Conservation (phyloP, 345 rosid genomes). For the Cochlearia excelsa region DNA sequence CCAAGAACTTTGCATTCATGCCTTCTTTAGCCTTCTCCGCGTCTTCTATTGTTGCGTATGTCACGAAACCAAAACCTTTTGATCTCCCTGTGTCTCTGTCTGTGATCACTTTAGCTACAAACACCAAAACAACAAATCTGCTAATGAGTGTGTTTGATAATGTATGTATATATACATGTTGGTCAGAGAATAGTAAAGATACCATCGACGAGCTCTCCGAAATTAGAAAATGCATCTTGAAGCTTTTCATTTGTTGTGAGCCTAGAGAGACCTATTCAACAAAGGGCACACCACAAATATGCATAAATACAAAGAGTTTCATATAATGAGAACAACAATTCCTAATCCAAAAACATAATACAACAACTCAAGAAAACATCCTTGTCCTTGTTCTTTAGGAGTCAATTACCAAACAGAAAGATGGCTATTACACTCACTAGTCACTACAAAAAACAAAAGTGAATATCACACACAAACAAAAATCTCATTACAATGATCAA, state of each 20-base stretch:
- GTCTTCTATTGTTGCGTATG: constrained; percentile 65
- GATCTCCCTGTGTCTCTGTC: constrained; percentile 74
- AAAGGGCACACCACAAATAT: background rate
- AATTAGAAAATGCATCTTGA: constrained; percentile 67
- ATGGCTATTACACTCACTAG: too few relatives aligned
- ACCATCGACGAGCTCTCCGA: constrained; percentile 78
- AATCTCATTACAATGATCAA: too few relatives aligned
- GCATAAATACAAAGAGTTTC: background rate
- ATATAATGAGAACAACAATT: background rate
- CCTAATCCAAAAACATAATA: background rate
- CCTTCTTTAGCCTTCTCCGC: constrained; percentile 84
- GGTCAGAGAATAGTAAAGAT: background rate
- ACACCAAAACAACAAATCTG: background rate
- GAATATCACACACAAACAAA: background rate
- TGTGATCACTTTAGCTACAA: constrained; percentile 62
- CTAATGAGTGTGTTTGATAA: background rate
- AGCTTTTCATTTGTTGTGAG: constrained; percentile 73
- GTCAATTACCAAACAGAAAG: background rate
- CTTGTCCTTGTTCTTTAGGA: background rate
- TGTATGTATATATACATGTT: too few relatives aligned
- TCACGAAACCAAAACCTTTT: constrained; percentile 78
- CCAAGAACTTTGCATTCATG: constrained; percentile 84
- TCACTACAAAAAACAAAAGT: background rate
- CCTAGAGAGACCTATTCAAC: constrained; percentile 63
- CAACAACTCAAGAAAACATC: background rate